Conservation (phyloP, 768 basidiomycete genomes). For the Suillus weaverae region DNA sequence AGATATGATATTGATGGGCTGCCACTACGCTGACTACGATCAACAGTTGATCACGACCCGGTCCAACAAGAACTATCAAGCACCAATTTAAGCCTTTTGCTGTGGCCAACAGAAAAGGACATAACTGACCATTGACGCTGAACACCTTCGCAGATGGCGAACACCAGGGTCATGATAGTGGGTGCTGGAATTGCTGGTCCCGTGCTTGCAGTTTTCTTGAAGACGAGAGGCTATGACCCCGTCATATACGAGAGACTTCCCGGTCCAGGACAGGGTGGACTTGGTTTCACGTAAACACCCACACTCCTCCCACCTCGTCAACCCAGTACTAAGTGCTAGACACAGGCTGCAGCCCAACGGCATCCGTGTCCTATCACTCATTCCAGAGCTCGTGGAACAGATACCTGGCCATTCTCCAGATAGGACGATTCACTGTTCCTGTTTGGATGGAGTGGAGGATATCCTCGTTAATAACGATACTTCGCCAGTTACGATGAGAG, state of each 20-base stretch:
- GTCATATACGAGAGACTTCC: constrained; percentile 36
- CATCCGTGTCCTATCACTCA: constrained; percentile 25
- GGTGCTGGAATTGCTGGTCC: constrained; percentile 42
- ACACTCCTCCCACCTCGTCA: background rate
- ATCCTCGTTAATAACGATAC: constrained; percentile 27
- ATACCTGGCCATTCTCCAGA: constrained; percentile 23
- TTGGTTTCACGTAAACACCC: constrained; percentile 32
- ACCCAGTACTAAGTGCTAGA: background rate
- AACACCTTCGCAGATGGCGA: background rate
- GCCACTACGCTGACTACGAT: background rate
- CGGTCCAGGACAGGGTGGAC: constrained; percentile 22
- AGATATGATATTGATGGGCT: background rate
- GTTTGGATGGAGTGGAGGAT: constrained; percentile 26
- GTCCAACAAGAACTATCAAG: background rate
- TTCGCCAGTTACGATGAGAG: constrained; percentile 19
- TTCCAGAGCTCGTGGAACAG: constrained; percentile 27
- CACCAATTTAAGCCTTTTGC: background rate
- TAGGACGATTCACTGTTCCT: constrained; percentile 15
- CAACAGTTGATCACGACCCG: background rate
- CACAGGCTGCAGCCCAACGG: constrained; percentile 32
- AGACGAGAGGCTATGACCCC: constrained; percentile 37
- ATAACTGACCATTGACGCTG: background rate
- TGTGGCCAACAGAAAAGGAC: background rate
- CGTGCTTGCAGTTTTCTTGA: constrained; percentile 39
- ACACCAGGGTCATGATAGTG: constrained; percentile 37